Conservation (phyloP, 176 grass and related monocot species). For the Pharus latifolius region DNA sequence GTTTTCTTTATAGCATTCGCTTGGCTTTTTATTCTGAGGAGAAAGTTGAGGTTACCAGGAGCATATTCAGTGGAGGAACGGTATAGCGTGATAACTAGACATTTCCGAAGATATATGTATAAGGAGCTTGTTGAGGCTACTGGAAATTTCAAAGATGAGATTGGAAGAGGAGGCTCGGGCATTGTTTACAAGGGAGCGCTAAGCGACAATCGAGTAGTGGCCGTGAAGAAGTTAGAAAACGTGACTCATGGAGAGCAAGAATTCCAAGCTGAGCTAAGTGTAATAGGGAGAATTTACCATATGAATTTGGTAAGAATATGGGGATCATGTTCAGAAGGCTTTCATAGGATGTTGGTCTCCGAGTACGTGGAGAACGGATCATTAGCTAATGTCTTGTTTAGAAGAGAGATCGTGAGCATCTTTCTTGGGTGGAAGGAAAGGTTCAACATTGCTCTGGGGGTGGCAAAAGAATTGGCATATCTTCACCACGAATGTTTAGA, state of each 20-base stretch:
- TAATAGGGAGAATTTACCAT: constrained; percentile 5
- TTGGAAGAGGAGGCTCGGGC: constrained; percentile 13
- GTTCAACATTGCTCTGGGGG: not conserved
- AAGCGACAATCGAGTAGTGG: not conserved
- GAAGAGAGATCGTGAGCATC: not conserved
- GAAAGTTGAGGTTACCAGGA: not conserved
- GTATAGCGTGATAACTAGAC: constrained; percentile 16
- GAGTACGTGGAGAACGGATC: constrained; percentile 36
- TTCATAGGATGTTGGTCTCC: constrained; percentile 20
- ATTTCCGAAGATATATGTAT: constrained; percentile 28
- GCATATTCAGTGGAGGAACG: constrained; percentile 10
- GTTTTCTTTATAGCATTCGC: constrained; percentile 18
- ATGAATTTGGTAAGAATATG: constrained; percentile 31
- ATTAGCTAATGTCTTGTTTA: constrained; percentile 23
- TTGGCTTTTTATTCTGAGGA: constrained; percentile 17
- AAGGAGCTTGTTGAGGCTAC: not conserved
- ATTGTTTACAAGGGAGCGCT: not conserved
- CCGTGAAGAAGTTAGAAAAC: not conserved
- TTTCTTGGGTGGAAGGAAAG: constrained; percentile 20
- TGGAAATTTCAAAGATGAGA: constrained; percentile 3
- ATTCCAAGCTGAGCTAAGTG: not conserved
- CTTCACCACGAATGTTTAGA: constrained; percentile 36
- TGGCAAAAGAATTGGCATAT: constrained; percentile 30
- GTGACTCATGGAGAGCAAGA: not conserved
- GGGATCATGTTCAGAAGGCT: constrained; percentile 26